These are phyloP conservation scores for Pythium chondricola DNA, from an alignment of 352 stramenopile species.

Conservation along the genomic window DNA sequence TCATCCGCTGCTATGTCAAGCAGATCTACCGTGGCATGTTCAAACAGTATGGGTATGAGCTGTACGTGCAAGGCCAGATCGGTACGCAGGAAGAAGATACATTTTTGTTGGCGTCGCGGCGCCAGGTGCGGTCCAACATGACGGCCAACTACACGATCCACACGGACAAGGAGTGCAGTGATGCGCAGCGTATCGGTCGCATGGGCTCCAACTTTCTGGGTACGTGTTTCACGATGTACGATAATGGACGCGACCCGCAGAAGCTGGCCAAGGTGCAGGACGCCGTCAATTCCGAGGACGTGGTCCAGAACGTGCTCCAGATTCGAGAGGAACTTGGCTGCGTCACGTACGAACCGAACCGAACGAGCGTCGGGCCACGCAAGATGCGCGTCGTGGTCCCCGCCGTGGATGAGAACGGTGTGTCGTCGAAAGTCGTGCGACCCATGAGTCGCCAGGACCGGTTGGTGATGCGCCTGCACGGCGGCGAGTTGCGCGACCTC, in stretches of 20 bases:
- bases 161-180: constrained; percentile 74
- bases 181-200: constrained; percentile 69
- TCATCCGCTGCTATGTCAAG: constrained; percentile 86
- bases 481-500: constrained; percentile 71
- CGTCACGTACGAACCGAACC: constrained; percentile 84
- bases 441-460: constrained; percentile 82
- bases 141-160: constrained; percentile 85
- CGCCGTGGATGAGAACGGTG: constrained; percentile 73
- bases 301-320: constrained; percentile 79
- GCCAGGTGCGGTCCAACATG: constrained; percentile 86
- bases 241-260: constrained; percentile 84
- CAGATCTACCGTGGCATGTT: constrained; percentile 84
- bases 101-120: constrained; percentile 66
- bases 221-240: constrained; percentile 83
- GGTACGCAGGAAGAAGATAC: constrained; percentile 78
- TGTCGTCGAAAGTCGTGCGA: constrained; percentile 74
- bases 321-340: constrained; percentile 82
- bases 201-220: constrained; percentile 87
- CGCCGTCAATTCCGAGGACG: constrained; percentile 59
- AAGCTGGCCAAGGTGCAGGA: constrained; percentile 87
- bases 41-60: constrained; percentile 83
- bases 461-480: constrained; percentile 63
- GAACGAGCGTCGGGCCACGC: constrained; percentile 75
- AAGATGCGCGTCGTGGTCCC: constrained; percentile 86
- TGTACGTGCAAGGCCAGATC: constrained; percentile 81